Conservation (phyloP, 2,329 filamentous ascomycete species). For the Davidsoniella eucalypti region DNA sequence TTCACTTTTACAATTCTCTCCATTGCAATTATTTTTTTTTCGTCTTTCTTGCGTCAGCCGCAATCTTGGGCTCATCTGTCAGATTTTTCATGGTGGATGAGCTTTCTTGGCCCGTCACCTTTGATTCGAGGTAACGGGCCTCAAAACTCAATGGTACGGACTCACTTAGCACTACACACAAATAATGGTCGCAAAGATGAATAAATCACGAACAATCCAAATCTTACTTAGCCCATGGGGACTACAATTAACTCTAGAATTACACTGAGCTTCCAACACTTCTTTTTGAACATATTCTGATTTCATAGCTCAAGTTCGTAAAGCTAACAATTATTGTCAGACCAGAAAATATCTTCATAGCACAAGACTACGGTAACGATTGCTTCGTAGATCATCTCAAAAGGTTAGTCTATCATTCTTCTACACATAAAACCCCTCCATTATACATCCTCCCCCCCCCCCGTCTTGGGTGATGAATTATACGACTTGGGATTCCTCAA, state of each 20-base stretch:
- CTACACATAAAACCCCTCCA: not conserved
- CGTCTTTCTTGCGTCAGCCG: not conserved
- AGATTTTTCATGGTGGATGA: conserved; percentile 2
- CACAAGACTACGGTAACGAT: not conserved
- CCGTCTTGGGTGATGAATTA: conserved; percentile 38
- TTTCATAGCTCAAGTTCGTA: conserved; percentile 11
- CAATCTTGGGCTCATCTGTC: conserved; percentile 1
- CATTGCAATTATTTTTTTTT: not conserved
- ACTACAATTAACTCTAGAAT: conserved; percentile 33
- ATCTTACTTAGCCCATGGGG: conserved; percentile 42
- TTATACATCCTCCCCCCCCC: conserved; percentile 4
- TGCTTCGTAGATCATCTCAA: conserved; percentile 17
- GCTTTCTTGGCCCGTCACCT: conserved; percentile 3
- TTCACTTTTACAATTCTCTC: not conserved
- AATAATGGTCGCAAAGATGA: conserved; percentile 18
- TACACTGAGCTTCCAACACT: conserved; percentile 34
- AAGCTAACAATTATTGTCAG: conserved; percentile 1
- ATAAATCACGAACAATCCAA: conserved; percentile 42
- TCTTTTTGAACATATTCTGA: not conserved
- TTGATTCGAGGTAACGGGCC: conserved; percentile 4
- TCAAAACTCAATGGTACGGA: conserved; percentile 4
- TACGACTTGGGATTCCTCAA: conserved; percentile 52
- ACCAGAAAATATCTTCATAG: too few relatives aligned
- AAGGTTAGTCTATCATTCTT: conserved; percentile 26
- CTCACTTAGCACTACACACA: not conserved